Percentiles rank a stretch among this genome's conserved stretches.
These are phyloP conservation scores for Cetradonia linearis DNA, from an alignment of 495 filamentous ascomycete species.

Conservation along the genomic window DNA sequence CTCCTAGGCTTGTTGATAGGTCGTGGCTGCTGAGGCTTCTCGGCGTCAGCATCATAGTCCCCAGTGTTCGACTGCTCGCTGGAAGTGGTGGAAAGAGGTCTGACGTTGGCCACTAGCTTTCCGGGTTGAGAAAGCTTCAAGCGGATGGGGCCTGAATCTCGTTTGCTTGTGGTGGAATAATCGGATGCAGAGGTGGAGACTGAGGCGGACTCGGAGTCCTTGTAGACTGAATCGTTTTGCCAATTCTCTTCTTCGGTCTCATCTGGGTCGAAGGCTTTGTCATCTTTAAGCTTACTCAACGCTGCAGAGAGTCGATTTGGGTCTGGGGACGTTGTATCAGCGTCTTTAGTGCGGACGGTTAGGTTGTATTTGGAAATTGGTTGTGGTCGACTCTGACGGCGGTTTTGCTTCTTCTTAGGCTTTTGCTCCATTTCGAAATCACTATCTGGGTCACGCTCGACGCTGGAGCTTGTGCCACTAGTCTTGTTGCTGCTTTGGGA, in stretches of 20 bases:
- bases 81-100: slow-evolving; percentile 8
- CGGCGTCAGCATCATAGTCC: slow-evolving; percentile 44
- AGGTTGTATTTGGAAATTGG: slow-evolving; percentile 21
- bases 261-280: slow-evolving; percentile 20
- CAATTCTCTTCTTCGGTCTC: slow-evolving; percentile 29
- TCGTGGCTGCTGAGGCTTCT: slow-evolving; percentile 13
- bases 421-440: slow-evolving; percentile 35
- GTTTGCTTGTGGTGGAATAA: slow-evolving; percentile 22
- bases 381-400: slow-evolving; percentile 32
- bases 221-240: slow-evolving; percentile 22
- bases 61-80: slow-evolving; percentile 67
- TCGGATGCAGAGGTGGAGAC: slow-evolving; percentile 27
- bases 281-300: slow-evolving; percentile 15
- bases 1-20: slow-evolving; percentile 20
- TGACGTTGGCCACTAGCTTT: slow-evolving; percentile 7
- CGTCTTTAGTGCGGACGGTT: slow-evolving; percentile 19
- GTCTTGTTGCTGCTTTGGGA: slow-evolving; percentile 31
- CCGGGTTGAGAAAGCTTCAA: slow-evolving; percentile 26
- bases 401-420: slow-evolving; percentile 42
- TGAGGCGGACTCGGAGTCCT: slow-evolving; percentile 24
- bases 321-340: slow-evolving; percentile 17
- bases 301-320: slow-evolving; percentile 17
- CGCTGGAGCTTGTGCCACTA: slow-evolving; percentile 34
- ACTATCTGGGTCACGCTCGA: slow-evolving; percentile 39
- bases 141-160: slow-evolving; percentile 17